These are phyloP conservation scores for Petrea volubilis DNA, from an alignment of 257 asterid genomes.

Conservation along the genomic window DNA sequence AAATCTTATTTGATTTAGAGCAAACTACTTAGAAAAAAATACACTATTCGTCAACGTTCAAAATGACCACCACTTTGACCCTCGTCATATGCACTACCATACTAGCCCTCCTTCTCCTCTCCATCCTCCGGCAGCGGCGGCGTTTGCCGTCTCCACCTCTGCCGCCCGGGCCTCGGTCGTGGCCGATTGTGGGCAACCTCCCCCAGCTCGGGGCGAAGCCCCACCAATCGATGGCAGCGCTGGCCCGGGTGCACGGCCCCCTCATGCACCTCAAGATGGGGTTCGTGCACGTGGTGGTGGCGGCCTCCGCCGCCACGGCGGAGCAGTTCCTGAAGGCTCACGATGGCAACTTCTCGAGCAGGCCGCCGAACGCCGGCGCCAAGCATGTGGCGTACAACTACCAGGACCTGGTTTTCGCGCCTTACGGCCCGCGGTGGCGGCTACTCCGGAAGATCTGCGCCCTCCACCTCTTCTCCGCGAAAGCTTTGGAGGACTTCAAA, in stretches of 20 bases:
- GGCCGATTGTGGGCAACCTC: slow-evolving; percentile 88
- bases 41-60: too few species aligned
- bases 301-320: slow-evolving; percentile 68
- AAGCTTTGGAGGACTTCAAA: slow-evolving; percentile 78
- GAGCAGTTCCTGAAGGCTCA: slow-evolving; percentile 73
- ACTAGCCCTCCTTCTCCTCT: slow-evolving; percentile 22
- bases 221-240: slow-evolving; percentile 73
- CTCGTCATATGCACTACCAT: slow-evolving; percentile 16
- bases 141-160: slow-evolving; percentile 16
- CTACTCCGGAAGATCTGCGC: slow-evolving; percentile 68
- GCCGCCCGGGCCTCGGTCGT: slow-evolving; percentile 95
- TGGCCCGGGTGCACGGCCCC: slow-evolving; percentile 76
- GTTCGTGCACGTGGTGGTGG: slow-evolving; percentile 77
- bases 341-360: slow-evolving; percentile 74
- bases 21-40: too few species aligned
- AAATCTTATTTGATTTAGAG: too few species aligned
- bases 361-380: slow-evolving; percentile 90
- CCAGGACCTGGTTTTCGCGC: slow-evolving; percentile 87
- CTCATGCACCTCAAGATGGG: slow-evolving; percentile 83
- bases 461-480: slow-evolving; percentile 74
- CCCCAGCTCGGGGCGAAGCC: slow-evolving; percentile 75
- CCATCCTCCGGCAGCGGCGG: slow-evolving; percentile 14
- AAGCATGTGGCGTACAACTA: slow-evolving; percentile 79
- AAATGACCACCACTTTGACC: neutral
- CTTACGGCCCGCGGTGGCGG: slow-evolving; percentile 96